Conservation (phyloP, 176 grass and related monocot species). For the Sorghum bicolor region Sorghum_bicolor_NCBIv3 NC_012875.2:58280001-58280500, state of each 20-base stretch:
- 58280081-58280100: constrained; percentile 19
- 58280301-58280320: constrained; percentile 5
- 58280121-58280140: constrained; percentile 38
- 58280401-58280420: constrained; percentile 13
- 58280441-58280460: constrained; percentile 21
- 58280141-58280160: constrained; percentile 17
- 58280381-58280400: constrained; percentile 36
- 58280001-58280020: constrained; percentile 25
- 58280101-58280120: constrained; percentile 6
- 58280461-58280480: constrained; percentile 39
- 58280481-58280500: constrained; percentile 60
- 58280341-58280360: constrained; percentile 23
- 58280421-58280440: constrained; percentile 18
- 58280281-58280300: constrained; percentile 20
- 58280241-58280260: constrained; percentile 20
- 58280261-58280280: constrained; percentile 27
- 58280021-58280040: constrained; percentile 11
- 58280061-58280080: constrained; percentile 28
- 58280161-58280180: constrained; percentile 16
- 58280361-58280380: constrained; percentile 10
- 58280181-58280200: constrained; percentile 14
- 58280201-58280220: constrained; percentile 16
- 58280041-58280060: constrained; percentile 43
- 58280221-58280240: constrained; percentile 20
- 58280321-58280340: constrained; percentile 22